These are phyloP conservation scores for Saccharomyces hybrid DNA, from an alignment of 1,139 yeast genomes.

Conservation along the genomic window DNA sequence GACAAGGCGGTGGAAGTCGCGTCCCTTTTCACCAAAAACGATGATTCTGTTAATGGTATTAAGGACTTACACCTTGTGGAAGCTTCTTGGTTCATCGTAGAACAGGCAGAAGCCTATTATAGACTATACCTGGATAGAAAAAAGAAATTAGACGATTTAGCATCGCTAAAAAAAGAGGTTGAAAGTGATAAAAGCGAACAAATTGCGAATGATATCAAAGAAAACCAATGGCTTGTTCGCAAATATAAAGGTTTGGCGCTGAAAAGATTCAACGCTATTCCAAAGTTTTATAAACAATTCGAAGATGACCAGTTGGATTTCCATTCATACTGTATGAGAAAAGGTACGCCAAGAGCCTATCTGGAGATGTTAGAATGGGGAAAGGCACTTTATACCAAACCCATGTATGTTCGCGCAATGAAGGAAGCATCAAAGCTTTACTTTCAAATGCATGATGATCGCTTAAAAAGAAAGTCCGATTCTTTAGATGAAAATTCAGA, in stretches of 20 bases:
- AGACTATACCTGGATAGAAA: constrained; percentile 35
- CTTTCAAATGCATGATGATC: constrained; percentile 38
- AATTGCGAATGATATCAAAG: not conserved
- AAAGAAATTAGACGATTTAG: constrained; percentile 30
- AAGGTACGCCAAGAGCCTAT: constrained; percentile 85
- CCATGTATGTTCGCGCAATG: constrained; percentile 63
- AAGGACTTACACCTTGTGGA: constrained; percentile 86
- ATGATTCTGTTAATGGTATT: constrained; percentile 69
- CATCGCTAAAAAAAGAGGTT: constrained; percentile 25
- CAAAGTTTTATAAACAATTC: constrained; percentile 62
- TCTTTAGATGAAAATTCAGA: constrained; percentile 22
- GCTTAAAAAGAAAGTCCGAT: constrained; percentile 23
- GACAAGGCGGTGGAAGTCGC: constrained; percentile 69
- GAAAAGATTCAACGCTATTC: constrained; percentile 66
- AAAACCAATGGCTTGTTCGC: constrained; percentile 29
- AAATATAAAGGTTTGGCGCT: constrained; percentile 63
- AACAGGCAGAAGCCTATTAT: constrained; percentile 75
- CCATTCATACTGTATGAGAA: constrained; percentile 86
- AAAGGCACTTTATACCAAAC: constrained; percentile 59
- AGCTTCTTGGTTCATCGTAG: constrained; percentile 82
- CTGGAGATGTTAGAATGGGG: constrained; percentile 75
- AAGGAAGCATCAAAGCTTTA: constrained; percentile 58
- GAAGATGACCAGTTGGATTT: constrained; percentile 85
- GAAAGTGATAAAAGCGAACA: constrained; percentile 10
- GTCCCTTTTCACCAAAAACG: constrained; percentile 78